Evolutionary conservation across 768 basidiomycete genomes (phyloP).

Genomic region (Stropharia rugosoannulata): DNA sequence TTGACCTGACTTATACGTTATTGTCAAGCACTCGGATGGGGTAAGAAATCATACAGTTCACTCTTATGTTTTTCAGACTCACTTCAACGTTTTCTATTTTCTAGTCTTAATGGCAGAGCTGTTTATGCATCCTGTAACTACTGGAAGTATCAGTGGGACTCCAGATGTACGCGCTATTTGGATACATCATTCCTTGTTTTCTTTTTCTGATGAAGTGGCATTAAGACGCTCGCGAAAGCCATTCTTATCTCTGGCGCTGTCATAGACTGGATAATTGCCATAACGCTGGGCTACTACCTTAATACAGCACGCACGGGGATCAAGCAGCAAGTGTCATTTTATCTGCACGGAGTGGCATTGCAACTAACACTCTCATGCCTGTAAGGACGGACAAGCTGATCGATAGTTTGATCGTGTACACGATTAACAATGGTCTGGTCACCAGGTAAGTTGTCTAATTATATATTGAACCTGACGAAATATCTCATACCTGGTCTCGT

Average conservation of each 20-base stretch:
- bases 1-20: neutral
- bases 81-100: neutral
- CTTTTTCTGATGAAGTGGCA: neutral
- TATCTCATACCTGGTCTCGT: no score
- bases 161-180: neutral
- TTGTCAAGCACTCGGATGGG: conserved; percentile 4
- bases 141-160: neutral
- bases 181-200: neutral
- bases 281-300: conserved; percentile 11
- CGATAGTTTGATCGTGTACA: conserved; percentile 9
- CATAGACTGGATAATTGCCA: conserved; percentile 10
- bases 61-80: neutral
- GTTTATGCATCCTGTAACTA: neutral
- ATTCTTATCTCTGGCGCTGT: conserved; percentile 7
- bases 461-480: neutral
- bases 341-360: neutral
- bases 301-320: conserved; percentile 9
- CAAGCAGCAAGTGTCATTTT: conserved; percentile 1
- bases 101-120: conserved; percentile 5
- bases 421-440: conserved; percentile 11
- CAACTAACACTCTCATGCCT: neutral
- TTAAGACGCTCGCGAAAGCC: conserved; percentile 6
- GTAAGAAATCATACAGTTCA: neutral
- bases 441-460: conserved; percentile 8
- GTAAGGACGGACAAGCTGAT: conserved; percentile 13